A percentile compares a stretch with the other conserved stretches of the same genome.
Evolutionary conservation across 768 basidiomycete species (phyloP).

Genomic region (Galerina sulciceps): DNA sequence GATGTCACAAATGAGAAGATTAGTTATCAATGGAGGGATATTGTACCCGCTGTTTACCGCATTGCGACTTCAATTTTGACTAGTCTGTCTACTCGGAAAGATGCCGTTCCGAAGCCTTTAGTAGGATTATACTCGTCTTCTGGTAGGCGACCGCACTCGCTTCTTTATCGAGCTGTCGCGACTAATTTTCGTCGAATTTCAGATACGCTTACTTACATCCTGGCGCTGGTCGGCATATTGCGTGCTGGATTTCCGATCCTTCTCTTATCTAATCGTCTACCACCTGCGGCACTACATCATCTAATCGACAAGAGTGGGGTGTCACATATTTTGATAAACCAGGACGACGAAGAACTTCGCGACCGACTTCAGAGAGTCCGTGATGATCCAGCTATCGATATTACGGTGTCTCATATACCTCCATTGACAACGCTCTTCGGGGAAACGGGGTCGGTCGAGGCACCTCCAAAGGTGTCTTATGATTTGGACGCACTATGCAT

Average conservation of each 20-base stretch:
- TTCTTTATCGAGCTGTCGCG: not conserved
- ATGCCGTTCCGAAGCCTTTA: not conserved
- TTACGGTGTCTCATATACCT: not conserved
- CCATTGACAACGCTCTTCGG: not conserved
- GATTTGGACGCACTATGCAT: not conserved
- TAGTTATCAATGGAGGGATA: not conserved
- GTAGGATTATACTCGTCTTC: conserved; percentile 1
- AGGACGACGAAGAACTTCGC: not conserved
- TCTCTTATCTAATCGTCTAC: conserved; percentile 1
- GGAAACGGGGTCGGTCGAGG: not conserved
- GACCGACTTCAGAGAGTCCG: not conserved
- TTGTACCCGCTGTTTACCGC: not conserved
- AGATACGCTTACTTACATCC: not conserved
- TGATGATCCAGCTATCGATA: not conserved
- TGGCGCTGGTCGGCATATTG: not conserved
- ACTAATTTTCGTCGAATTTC: not conserved
- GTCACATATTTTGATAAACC: not conserved
- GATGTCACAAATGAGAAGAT: not conserved
- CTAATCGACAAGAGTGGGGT: not conserved
- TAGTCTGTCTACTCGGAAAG: not conserved
- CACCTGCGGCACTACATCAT: not conserved
- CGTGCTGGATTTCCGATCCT: conserved; percentile 4
- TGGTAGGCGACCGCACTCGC: not conserved
- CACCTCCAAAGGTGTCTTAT: not conserved
- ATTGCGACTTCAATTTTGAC: not conserved